A percentile compares a stretch with the other conserved stretches of the same genome.
These are phyloP conservation scores for Barnettozyma populi DNA, from an alignment of 805 yeast species.

Conservation along the genomic window DNA sequence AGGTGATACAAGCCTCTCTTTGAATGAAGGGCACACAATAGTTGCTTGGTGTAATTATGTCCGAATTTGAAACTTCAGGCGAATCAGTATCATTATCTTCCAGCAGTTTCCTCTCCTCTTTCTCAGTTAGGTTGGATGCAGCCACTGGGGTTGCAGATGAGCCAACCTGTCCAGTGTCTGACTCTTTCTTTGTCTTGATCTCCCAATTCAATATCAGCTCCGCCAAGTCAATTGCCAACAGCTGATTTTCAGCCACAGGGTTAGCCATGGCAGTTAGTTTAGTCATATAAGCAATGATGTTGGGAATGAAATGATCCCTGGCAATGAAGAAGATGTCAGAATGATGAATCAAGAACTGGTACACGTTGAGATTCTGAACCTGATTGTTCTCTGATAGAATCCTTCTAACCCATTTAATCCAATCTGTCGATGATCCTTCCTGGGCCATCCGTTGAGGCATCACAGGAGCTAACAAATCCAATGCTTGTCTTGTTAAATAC, in stretches of 20 bases:
- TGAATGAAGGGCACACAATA: constrained; percentile 69
- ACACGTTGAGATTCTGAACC: constrained; percentile 79
- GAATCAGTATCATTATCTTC: constrained; percentile 9
- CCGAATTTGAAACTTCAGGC: constrained; percentile 24
- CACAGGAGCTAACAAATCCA: constrained; percentile 85
- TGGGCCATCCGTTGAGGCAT: constrained; percentile 60
- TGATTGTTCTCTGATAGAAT: constrained; percentile 87
- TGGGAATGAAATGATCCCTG: constrained; percentile 83
- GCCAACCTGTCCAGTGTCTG: constrained; percentile 10
- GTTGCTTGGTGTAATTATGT: constrained; percentile 41
- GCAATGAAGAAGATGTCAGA: constrained; percentile 79
- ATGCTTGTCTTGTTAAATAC: constrained; percentile 76
- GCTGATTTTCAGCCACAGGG: constrained; percentile 75
- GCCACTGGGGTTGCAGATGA: constrained; percentile 24
- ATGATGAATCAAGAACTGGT: constrained; percentile 83
- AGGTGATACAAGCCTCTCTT: constrained; percentile 86
- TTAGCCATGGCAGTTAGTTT: constrained; percentile 75
- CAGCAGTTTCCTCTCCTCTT: constrained; percentile 23
- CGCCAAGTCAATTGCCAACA: constrained; percentile 83
- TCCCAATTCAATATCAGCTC: constrained; percentile 88
- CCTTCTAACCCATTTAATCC: constrained; percentile 95
- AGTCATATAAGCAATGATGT: constrained; percentile 88
- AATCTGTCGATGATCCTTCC: constrained; percentile 45
- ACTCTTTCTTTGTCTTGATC: constrained; percentile 34
- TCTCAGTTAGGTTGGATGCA: constrained; percentile 28